Evolutionary conservation across 768 basidiomycete genomes (phyloP), one percentile per base, ranked within the genome.

Genomic region (Dacryopinax primogenitus): DNA sequence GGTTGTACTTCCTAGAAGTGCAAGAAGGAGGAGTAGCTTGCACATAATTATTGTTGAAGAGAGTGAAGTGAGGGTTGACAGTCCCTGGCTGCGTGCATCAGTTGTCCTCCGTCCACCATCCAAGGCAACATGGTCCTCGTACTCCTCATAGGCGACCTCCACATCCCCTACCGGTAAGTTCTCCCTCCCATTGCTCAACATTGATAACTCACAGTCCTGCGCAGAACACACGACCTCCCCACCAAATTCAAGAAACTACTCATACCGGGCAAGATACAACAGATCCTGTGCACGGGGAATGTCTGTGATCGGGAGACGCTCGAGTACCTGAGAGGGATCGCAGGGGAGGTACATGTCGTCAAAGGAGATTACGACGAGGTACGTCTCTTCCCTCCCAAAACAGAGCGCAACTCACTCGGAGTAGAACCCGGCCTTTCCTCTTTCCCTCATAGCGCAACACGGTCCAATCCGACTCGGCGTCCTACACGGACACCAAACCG

Each of bases 281-380:
- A 98, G 75, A 96, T 98, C 66, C 80, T 98, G 28, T 96, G 92
- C 74, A 98, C 95, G 0, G 96, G 96, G 58, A 98, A 98, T 73
- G 87, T 97, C 26, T 94, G 92, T 75, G 96, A 99, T 78, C 86
- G 87, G 71, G 95, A 98, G 76, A 98, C 96, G 6, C 93, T 89
- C 75, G 96, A 97, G 70, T 98, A 96, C 78, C 80, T 99, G 26
- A 81, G 91, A 69, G 92, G 90, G 15, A 89, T 99, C n/a, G 87
- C 90, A 18, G 85, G 90, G 11, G 96, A 97, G 72, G 90, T 98
- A 6, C 82, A 90, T 69, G 87, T 92, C 44, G 95, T 94, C 1
- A 81, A 86, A 70, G 96, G 96, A 2, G 96, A 98, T 74, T 96
- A 91, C 71, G 96, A 99, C 73, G 94, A 97, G 79, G 92, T 92